Conservation (phyloP, 2,329 filamentous ascomycete species). For the Calonectria crousiana region DNA sequence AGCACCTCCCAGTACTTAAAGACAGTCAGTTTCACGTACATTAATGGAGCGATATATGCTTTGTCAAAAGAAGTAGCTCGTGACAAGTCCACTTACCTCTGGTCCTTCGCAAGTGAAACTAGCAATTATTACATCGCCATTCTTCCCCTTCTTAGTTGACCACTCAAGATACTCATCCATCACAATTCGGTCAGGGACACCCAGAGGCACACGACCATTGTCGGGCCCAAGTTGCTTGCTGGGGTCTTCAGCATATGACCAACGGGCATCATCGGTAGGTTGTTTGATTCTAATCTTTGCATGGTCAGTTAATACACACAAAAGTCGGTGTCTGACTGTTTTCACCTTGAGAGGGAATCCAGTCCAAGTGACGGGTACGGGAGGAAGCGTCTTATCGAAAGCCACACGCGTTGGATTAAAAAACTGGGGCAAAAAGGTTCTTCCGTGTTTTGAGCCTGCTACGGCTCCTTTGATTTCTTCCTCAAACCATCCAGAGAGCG, state of each 20-base stretch:
- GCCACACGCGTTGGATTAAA: constrained; percentile 2
- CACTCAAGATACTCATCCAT: constrained; percentile 24
- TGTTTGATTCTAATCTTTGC: neutral
- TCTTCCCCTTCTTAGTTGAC: constrained; percentile 9
- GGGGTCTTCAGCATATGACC: constrained; percentile 9
- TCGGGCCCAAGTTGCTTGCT: neutral
- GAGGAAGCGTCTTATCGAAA: neutral
- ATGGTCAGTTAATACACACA: neutral
- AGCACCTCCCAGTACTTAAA: constrained; percentile 14
- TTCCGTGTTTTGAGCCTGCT: neutral
- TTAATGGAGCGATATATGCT: neutral
- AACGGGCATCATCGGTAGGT: constrained; percentile 5
- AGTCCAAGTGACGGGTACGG: constrained; percentile 9
- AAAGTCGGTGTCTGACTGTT: too few species aligned
- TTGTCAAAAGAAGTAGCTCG: neutral
- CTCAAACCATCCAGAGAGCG: neutral
- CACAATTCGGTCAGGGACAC: neutral
- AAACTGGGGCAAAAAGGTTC: constrained; percentile 6
- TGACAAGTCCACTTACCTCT: neutral
- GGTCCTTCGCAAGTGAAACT: constrained; percentile 22
- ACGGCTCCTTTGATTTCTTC: neutral
- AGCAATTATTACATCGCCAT: constrained; percentile 4
- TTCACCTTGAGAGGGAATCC: constrained; percentile 11
- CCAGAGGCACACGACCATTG: neutral
- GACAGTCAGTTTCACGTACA: neutral